Base-by-base conservation (phyloP, 2,329 filamentous ascomycete species). In the Curvularia sp. region DNA sequence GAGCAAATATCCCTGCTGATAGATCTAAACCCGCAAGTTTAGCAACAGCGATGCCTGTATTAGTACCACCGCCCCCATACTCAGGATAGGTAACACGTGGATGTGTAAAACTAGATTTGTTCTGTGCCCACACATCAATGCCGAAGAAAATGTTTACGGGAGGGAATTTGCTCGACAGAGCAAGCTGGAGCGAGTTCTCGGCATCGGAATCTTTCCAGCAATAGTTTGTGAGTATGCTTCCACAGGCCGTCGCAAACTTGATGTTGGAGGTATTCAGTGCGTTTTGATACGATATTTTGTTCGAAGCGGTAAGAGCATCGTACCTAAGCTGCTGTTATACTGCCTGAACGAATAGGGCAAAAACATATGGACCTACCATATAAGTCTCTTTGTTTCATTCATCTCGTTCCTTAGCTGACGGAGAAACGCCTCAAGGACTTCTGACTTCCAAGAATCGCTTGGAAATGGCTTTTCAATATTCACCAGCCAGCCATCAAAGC, bases 401-500 rank as follows among this genome's bases (percentile, higher is more conserved):
- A 78, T 63, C 0, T 71, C 69, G 8, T 53, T 60, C 51, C 64
- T 75, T 6, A 82, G 54, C 48, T 80, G 74, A 7, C 63, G 49
- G 5, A 82, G 67, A 51, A 82, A 82, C 1, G 68, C 64, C 33
- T 73, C 57, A 1, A 82, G 60, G 4, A 72, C 38, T 6, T 64
- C 41, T 3, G 61, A 6, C 57, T 73, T 53, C 75, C 77, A 81
- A 5, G 41, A 58, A 2, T 65, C 56, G 22, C 66, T 60, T 5
- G 76, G 70, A 62, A 82, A 80, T 1, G 75, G 66, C 50, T 78
- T 78, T 56, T 83, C 80, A 24, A 83, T 77, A 48, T 82, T 82
- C 33, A 82, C 60, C 31, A 83, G 67, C 78, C 79, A 82, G 15
- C 80, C 81, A 57, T 83, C 80, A 54, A 83, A 82, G 10, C 79